phyloP scores from a whole-genome alignment of 1,284 basidiomycete species.

The Fomitopsis schrenkii region DNA sequence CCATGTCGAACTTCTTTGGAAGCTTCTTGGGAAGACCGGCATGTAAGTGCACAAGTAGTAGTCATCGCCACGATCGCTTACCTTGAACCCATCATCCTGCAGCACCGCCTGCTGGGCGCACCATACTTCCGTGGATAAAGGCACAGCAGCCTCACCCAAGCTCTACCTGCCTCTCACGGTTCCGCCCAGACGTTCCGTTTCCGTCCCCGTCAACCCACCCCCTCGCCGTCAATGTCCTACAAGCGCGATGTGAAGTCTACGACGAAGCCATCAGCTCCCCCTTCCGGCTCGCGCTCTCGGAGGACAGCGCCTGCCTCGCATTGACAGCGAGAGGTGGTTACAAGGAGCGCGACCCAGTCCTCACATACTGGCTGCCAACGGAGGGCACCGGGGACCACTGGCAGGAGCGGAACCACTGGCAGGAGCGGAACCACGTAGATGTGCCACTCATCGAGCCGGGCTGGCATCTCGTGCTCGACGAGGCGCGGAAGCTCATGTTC shows the following conservation, averaged over 20 bases:
- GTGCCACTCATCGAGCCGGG: slow-evolving; percentile 15
- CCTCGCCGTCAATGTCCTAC: slow-evolving; percentile 26
- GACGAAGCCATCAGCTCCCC: slow-evolving; percentile 17
- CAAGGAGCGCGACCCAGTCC: slow-evolving; percentile 31
- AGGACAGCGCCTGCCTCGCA: slow-evolving; percentile 25
- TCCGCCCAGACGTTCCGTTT: slow-evolving; percentile 19
- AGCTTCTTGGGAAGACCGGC: not conserved
- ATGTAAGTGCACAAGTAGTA: not conserved
- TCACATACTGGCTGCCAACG: slow-evolving; percentile 25
- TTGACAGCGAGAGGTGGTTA: slow-evolving; percentile 28
- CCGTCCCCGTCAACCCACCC: slow-evolving; percentile 16
- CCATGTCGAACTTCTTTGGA: not conserved
- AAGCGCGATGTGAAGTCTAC: slow-evolving; percentile 35
- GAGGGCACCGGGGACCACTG: too few relatives aligned
- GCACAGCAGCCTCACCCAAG: not conserved
- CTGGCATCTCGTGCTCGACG: slow-evolving; percentile 16
- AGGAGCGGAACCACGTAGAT: not conserved
- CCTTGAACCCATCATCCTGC: not conserved
- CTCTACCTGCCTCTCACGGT: slow-evolving; percentile 31
- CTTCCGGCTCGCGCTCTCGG: slow-evolving; percentile 21
- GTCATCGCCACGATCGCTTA: not conserved
- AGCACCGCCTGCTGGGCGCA: not conserved
- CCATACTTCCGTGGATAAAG: not conserved
- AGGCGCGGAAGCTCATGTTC: slow-evolving; percentile 20
- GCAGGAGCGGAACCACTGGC: not conserved